Evolutionary conservation across 139 green algal species (phyloP).

Genomic region (Trebouxia sp.): DNA sequence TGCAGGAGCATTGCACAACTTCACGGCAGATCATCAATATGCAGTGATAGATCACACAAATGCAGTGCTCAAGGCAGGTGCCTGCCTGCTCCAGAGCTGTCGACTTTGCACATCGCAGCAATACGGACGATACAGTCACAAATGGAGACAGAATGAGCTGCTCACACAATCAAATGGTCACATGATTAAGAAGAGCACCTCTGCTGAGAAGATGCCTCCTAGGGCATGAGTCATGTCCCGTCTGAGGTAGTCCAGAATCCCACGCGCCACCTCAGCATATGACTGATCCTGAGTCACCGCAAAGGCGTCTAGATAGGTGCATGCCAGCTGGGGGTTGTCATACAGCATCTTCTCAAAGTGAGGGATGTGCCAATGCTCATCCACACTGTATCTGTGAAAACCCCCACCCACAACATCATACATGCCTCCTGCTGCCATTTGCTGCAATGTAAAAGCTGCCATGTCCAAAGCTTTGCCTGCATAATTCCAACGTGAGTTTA

Average conservation of each 20-base stretch:
- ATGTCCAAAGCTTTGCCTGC: slow-evolving; percentile 55
- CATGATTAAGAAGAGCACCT: slow-evolving; percentile 49
- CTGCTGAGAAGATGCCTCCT: slow-evolving; percentile 85
- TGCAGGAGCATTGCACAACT: background rate
- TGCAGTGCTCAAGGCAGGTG: no score
- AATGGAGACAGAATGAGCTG: no score
- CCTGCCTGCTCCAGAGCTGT: no score
- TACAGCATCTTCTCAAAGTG: slow-evolving; percentile 97
- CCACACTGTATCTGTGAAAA: slow-evolving; percentile 69
- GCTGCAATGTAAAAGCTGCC: slow-evolving; percentile 56
- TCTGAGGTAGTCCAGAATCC: slow-evolving; percentile 85
- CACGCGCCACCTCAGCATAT: slow-evolving; percentile 59
- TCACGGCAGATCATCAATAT: no score
- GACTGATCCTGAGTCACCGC: slow-evolving; percentile 49
- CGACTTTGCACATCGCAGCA: no score
- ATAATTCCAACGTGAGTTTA: background rate
- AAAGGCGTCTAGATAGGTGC: slow-evolving; percentile 57
- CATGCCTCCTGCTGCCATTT: slow-evolving; percentile 84
- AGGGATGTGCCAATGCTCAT: slow-evolving; percentile 78
- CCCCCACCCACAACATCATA: slow-evolving; percentile 86
- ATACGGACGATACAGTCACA: no score
- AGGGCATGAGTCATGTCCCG: slow-evolving; percentile 77
- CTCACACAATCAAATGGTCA: background rate
- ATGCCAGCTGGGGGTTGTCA: slow-evolving; percentile 84
- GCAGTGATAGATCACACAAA: no score